Evolutionary conservation across 805 yeast genomes (phyloP).

Genomic region (Ogataea allantospora): DNA sequence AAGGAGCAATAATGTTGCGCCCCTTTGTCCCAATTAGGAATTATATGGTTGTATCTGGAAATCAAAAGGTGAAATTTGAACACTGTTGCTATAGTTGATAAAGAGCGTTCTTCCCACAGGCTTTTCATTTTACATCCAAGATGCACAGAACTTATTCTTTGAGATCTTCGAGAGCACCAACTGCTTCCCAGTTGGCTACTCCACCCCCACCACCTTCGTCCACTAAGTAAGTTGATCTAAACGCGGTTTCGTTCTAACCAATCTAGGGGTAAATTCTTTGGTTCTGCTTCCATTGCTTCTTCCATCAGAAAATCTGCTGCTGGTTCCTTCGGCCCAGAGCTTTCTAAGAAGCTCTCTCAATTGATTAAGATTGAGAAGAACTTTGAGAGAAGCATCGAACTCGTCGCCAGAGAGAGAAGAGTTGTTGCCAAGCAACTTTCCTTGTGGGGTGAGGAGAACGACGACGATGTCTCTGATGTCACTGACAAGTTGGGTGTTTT

Average conservation of each 20-base stretch:
- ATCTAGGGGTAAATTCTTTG: constrained; percentile 58
- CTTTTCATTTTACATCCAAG: neutral
- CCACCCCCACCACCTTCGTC: constrained; percentile 94
- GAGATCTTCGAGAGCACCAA: constrained; percentile 94
- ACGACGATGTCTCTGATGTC: constrained; percentile 94
- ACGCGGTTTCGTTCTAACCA: constrained; percentile 3
- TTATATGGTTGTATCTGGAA: constrained; percentile 18
- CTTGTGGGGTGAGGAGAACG: constrained; percentile 96
- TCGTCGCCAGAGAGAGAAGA: constrained; percentile 89
- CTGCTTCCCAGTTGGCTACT: constrained; percentile 89
- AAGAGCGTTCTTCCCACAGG: constrained; percentile 10
- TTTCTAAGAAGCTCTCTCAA: constrained; percentile 86
- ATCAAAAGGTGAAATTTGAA: constrained; percentile 14
- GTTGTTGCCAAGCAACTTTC: constrained; percentile 97
- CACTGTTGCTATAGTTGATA: constrained; percentile 16
- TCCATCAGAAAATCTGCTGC: constrained; percentile 80
- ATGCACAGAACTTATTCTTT: constrained; percentile 78
- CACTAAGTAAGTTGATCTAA: constrained; percentile 48
- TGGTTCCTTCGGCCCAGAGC: constrained; percentile 91
- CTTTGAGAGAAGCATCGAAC: constrained; percentile 89
- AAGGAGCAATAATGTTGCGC: constrained; percentile 11
- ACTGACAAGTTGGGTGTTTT: constrained; percentile 97
- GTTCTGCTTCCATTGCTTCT: constrained; percentile 67
- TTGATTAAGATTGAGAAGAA: constrained; percentile 95
- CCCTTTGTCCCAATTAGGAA: constrained; percentile 16